Evolutionary conservation across 139 green algal genomes (phyloP).

Genomic region (Nannochloris sp.): DNA sequence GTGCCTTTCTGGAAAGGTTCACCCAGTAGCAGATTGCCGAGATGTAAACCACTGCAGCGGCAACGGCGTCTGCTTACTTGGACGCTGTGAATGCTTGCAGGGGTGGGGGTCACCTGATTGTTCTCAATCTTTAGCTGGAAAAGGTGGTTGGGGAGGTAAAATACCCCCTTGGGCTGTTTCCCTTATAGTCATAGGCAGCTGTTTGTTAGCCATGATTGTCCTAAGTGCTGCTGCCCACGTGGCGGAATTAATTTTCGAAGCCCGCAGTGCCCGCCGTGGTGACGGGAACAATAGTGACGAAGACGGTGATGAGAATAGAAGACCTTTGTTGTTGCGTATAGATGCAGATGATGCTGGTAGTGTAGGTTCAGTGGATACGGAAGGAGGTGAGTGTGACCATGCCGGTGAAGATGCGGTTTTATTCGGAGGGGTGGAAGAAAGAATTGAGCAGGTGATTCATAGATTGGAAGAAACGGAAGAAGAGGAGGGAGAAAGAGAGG

Average conservation of each 20-base stretch:
- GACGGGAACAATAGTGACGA: not conserved
- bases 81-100: conserved; percentile 53
- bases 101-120: conserved; percentile 52
- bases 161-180: conserved; percentile 40
- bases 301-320: conserved; percentile 17
- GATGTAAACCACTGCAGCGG: conserved; percentile 50
- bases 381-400: too few species aligned
- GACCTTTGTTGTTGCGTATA: conserved; percentile 38
- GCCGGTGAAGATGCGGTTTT: conserved; percentile 17
- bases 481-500: not conserved
- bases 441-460: conserved; percentile 10
- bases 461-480: conserved; percentile 1
- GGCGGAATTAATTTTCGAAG: conserved; percentile 11
- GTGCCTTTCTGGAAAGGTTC: conserved; percentile 43
- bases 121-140: not conserved
- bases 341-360: conserved; percentile 34
- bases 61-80: conserved; percentile 48
- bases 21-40: conserved; percentile 36
- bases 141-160: not conserved
- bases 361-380: conserved; percentile 33
- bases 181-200: conserved; percentile 43
- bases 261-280: too few species aligned
- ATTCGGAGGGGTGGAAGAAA: conserved; percentile 20
- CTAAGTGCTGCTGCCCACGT: conserved; percentile 17
- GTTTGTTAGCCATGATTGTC: conserved; percentile 20